Base-by-base conservation (phyloP, 139 green algal genomes). In the Chlorella sp. region DNA sequence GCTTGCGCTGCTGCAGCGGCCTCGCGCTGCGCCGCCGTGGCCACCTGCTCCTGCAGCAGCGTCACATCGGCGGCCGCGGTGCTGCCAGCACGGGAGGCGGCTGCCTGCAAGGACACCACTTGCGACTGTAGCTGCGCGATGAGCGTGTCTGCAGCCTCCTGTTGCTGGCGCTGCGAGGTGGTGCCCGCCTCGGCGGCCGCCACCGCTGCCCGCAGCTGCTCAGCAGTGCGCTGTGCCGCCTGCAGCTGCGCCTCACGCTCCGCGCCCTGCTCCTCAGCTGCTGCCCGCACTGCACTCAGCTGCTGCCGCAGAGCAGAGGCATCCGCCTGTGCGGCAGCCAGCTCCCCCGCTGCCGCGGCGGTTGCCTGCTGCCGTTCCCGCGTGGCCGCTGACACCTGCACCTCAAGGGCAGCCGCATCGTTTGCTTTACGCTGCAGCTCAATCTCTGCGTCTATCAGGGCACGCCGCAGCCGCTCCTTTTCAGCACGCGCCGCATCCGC, bases 381-480 rank as follows among this genome's bases (percentile, higher is more conserved):
- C 0, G 64, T 37, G 5, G 39, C 66, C 28, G 42, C 86, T 11
- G 76, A 36, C 28, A 86, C 71, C 76, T 90, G 76, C 57, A 26
- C 28, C n/a, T 66, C 32, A 24, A 90, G 79, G 14, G 75, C 61
- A 28, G 37, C 78, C 5, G 40, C 64, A 21, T 81, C 78, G 39
- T 81, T 86, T 14, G 39, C 32, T 30, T 77, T 61, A 0, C 79
- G 64, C 78, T 90, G 87, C 78, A 90, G 78, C 78, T 90, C 87
- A 7, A 90, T 86, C 40, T 90, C 87, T 28, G 87, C 87, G 37
- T 90, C 87, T 71, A 90, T 86, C 30, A 90, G 78, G 7, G 87
- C 87, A 12, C 53, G 22, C 0, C 87, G 78, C n/a, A 90, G 24
- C 11, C 87, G 78, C 78, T 90, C 87, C 39, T 40, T 36, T 32